Conservation (phyloP, 2,329 filamentous ascomycete species). For the Arthrobotrys pseudoclavata region DNA sequence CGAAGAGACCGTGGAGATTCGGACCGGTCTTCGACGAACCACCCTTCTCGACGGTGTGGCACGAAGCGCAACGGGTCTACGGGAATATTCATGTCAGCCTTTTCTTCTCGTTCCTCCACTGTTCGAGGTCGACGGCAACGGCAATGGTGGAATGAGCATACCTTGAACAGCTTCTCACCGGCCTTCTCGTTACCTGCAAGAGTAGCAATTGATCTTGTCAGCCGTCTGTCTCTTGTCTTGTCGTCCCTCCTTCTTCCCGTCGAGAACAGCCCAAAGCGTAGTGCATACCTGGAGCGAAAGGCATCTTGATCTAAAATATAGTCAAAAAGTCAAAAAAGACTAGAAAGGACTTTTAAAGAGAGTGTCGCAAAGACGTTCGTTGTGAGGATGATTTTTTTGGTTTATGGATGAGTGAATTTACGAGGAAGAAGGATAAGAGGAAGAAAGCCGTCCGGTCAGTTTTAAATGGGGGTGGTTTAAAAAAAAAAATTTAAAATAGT, state of each 20-base stretch:
- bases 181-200: constrained; percentile 87
- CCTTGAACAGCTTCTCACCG: constrained; percentile 98
- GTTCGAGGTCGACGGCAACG: constrained; percentile 2
- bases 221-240: neutral
- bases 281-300: constrained; percentile 61
- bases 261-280: neutral
- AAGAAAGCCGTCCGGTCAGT: constrained; percentile 12
- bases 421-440: constrained; percentile 7
- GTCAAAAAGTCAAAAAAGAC: constrained; percentile 48
- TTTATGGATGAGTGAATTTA: constrained; percentile 48
- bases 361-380: constrained; percentile 33
- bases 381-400: constrained; percentile 7
- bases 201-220: constrained; percentile 45
- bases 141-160: constrained; percentile 64
- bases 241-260: neutral
- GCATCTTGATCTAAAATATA: constrained; percentile 61
- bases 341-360: constrained; percentile 22
- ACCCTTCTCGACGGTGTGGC: constrained; percentile 92
- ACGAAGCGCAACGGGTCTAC: constrained; percentile 93
- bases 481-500: constrained; percentile 44
- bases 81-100: constrained; percentile 30
- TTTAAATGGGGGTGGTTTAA: constrained; percentile 35
- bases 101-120: constrained; percentile 7
- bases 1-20: constrained; percentile 96
- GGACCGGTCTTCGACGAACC: constrained; percentile 99